Conservation (phyloP, 495 filamentous ascomycete genomes). For the Pyrenopolyporus hunteri region DNA sequence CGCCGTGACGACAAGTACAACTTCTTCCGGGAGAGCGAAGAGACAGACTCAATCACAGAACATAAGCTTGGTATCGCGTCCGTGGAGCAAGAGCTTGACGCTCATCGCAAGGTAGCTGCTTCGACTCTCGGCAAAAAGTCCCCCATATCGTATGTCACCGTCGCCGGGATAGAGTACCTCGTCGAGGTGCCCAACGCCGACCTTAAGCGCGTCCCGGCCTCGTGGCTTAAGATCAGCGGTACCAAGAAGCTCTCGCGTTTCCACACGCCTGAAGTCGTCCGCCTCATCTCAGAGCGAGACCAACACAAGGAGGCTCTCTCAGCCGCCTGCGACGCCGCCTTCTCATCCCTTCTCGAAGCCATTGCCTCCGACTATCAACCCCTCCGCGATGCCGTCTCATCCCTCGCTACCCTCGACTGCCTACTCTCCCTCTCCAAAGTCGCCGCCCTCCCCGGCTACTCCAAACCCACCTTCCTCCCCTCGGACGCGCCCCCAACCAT, state of each 20-base stretch:
- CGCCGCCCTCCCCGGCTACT: conserved; percentile 85
- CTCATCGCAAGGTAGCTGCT: conserved; percentile 73
- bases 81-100: conserved; percentile 85
- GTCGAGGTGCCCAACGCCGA: conserved; percentile 85
- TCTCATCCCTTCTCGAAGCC: conserved; percentile 66
- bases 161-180: conserved; percentile 90
- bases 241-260: conserved; percentile 93
- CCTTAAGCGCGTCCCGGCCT: conserved; percentile 85
- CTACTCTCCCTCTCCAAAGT: conserved; percentile 85
- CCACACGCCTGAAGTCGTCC: conserved; percentile 89
- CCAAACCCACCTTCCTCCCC: conserved; percentile 76
- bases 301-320: conserved; percentile 93
- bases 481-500: conserved; percentile 69
- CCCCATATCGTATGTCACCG: conserved; percentile 75
- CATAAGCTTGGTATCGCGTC: conserved; percentile 91
- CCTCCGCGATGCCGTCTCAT: conserved; percentile 84
- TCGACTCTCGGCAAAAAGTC: conserved; percentile 70
- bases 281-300: conserved; percentile 84
- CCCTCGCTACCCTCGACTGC: conserved; percentile 88
- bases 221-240: conserved; percentile 91
- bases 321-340: conserved; percentile 91
- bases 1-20: conserved; percentile 87
- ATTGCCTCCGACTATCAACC: conserved; percentile 85
- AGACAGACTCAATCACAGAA: conserved; percentile 82
- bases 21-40: conserved; percentile 88